Evolutionary conservation across 306 rosid species (phyloP).

Genomic region (Heteromeles arbutifolia): DNA sequence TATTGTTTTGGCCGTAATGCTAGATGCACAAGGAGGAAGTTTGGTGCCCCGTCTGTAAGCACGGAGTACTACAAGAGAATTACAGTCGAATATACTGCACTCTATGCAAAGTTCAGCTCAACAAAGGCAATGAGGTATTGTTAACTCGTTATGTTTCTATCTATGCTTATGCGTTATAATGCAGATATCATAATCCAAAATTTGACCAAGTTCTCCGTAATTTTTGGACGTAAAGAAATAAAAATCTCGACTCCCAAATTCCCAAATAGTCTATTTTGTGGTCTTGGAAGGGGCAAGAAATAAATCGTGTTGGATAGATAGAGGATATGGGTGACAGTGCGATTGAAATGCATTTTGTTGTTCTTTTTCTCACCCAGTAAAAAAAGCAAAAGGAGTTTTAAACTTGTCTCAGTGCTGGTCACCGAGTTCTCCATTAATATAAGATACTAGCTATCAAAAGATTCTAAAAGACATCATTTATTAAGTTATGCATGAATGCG

Average conservation of each 20-base stretch:
- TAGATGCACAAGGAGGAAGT: constrained; percentile 38
- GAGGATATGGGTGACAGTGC: not conserved
- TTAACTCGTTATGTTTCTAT: constrained; percentile 10
- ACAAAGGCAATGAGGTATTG: constrained; percentile 60
- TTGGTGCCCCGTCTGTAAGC: constrained; percentile 90
- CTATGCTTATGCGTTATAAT: not conserved
- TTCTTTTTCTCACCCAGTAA: not conserved
- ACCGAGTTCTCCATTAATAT: not conserved
- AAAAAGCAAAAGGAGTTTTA: not conserved
- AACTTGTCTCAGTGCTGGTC: not conserved
- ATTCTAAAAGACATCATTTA: not conserved
- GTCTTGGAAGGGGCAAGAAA: not conserved
- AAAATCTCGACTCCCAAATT: no score
- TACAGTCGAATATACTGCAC: constrained; percentile 39
- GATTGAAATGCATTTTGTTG: no score
- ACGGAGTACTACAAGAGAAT: constrained; percentile 60
- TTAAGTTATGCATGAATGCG: not conserved
- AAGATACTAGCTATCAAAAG: not conserved
- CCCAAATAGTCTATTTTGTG: not conserved
- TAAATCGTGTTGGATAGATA: no score
- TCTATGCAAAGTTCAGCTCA: constrained; percentile 51
- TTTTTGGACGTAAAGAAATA: not conserved
- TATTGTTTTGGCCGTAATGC: constrained; percentile 13
- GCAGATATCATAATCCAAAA: not conserved
- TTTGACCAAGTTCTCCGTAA: not conserved